These are phyloP conservation scores for Globisporangium nodosum DNA, from an alignment of 352 stramenopile species.

Conservation along the genomic window DNA sequence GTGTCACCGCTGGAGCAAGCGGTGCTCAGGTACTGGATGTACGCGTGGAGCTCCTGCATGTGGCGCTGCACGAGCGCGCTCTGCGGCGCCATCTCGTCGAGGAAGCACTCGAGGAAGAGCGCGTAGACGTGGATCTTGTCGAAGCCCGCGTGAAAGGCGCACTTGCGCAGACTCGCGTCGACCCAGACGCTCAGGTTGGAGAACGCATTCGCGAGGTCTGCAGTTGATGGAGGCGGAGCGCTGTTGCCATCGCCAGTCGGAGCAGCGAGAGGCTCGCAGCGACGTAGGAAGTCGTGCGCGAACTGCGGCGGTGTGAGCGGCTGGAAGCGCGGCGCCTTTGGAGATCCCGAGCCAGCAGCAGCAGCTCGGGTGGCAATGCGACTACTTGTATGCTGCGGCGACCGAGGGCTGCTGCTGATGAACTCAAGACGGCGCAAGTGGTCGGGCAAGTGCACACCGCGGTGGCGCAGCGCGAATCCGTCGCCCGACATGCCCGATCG, in stretches of 20 bases:
- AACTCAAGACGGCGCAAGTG: constrained; percentile 26
- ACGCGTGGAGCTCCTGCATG: constrained; percentile 18
- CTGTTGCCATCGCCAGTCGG: not conserved
- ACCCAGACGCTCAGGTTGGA: constrained; percentile 36
- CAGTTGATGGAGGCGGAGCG: not conserved
- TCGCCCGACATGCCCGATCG: not conserved
- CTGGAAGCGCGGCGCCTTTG: not conserved
- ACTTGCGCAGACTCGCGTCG: constrained; percentile 16
- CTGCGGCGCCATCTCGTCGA: constrained; percentile 22
- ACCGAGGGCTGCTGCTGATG: constrained; percentile 6
- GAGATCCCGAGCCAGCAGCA: not conserved
- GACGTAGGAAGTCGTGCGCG: not conserved
- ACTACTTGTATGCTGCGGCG: too few relatives aligned
- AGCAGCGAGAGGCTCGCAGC: not conserved
- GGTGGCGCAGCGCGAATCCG: constrained; percentile 22
- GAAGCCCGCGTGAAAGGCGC: constrained; percentile 21
- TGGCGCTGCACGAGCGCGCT: not conserved
- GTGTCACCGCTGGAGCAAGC: not conserved
- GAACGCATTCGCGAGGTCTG: constrained; percentile 21
- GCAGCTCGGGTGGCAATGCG: not conserved
- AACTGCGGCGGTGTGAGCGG: constrained; percentile 6
- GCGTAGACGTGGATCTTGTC: constrained; percentile 30
- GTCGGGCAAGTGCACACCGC: constrained; percentile 27
- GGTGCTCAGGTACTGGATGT: constrained; percentile 20
- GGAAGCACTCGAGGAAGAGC: constrained; percentile 18